Evolutionary conservation across 2,329 filamentous ascomycete genomes (phyloP), one percentile per base, ranked within the genome.

Genomic region (Neonectria faginata): DNA sequence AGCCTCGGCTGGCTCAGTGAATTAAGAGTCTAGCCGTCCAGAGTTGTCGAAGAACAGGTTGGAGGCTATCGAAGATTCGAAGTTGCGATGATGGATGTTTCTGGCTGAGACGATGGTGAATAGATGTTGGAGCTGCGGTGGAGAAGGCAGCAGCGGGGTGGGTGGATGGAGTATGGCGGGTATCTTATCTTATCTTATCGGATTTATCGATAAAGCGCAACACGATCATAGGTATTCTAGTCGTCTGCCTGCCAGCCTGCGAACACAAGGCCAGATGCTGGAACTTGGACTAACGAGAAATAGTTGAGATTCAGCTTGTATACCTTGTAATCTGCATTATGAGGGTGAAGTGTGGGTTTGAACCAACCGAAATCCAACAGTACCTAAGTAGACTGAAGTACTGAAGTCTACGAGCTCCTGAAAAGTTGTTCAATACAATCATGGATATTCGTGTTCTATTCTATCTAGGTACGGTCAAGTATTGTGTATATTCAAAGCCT

Each of bases 111-210:
- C 50, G 58, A 47, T 62, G 57, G 29, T 69, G 65, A 60, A 61
- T 62, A 60, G 45, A 61, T 42, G 44, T 58, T 61, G 50, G 31
- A 72, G 67, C 70, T 67, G 64, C 29, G 62, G 64, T 69, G 71
- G 69, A 72, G 67, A 61, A 72, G 67, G 69, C 67, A 64, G 45
- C 69, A 60, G 71, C 64, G 67, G 66, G 67, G 70, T 67, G 67
- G 57, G 45, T 31, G 39, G 29, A 41, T 20, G 57, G 39, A 60
- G 57, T 12, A 42, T 48, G 51, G 58, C 18, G 42, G 25, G 22
- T 39, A 39, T 18, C 48, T 4, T 51, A 4, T 20, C 27, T 51
- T 33, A 51, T 51, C 48, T 39, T 39, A 44, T 44, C 47, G 36
- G 20, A 5, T 67, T 73, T 73, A 70, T 72, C 70, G 70, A 72